These are phyloP conservation scores for Puccinia novopanici DNA, from an alignment of 1,284 basidiomycete species.

Conservation along the genomic window DNA sequence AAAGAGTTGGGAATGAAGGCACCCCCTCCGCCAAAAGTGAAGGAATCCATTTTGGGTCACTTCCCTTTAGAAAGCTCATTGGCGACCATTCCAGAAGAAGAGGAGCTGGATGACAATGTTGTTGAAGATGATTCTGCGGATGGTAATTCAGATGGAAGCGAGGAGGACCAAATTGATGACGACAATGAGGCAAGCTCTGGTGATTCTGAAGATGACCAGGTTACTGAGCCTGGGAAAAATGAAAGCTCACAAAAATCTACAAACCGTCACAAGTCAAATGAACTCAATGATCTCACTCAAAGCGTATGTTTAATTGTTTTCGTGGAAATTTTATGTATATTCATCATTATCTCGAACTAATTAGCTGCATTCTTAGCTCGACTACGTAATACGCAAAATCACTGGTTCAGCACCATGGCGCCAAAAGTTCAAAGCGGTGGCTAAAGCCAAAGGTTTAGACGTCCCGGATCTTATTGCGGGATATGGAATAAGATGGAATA, in stretches of 20 bases:
- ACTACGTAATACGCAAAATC: not conserved
- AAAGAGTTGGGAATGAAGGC: not conserved
- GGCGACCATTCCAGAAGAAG: not conserved
- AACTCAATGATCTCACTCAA: not conserved
- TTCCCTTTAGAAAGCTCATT: not conserved
- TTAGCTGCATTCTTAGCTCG: not conserved
- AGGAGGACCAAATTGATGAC: too few species aligned
- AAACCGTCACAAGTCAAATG: not conserved
- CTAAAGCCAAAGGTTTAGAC: not conserved
- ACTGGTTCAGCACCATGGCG: not conserved
- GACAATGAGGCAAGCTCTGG: too few species aligned
- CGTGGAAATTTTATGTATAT: not conserved
- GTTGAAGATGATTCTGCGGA: not conserved
- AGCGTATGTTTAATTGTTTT: not conserved
- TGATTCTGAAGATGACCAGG: too few species aligned
- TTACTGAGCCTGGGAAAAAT: too few species aligned
- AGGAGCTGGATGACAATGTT: too few species aligned
- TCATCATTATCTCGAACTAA: not conserved
- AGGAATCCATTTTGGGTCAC: not conserved
- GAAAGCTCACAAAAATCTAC: too few species aligned
- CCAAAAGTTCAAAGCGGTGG: not conserved
- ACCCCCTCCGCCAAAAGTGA: not conserved
- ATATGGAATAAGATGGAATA: conserved; percentile 4
- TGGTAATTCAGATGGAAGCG: not conserved
- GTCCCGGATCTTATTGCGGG: not conserved